Percentiles rank a stretch among this genome's conserved stretches.
Conservation (phyloP, 2,329 filamentous ascomycete species). For the Colletotrichum sp. region DNA sequence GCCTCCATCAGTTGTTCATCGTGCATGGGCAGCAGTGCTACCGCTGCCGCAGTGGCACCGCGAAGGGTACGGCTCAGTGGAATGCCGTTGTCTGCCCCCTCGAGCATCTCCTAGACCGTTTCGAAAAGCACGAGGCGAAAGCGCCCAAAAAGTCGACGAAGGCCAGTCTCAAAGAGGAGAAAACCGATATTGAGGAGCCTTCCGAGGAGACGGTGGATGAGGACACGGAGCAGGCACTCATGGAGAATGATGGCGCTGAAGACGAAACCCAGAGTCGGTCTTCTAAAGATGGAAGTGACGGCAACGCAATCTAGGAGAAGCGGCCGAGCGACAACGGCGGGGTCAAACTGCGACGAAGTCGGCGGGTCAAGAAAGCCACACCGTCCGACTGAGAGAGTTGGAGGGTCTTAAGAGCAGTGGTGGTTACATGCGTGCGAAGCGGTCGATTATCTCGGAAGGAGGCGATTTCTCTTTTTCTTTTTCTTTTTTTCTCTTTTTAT, state of each 20-base stretch:
- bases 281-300: not conserved
- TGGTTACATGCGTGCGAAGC: not conserved
- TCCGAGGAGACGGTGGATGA: not conserved
- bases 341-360: not conserved
- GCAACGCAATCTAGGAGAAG: not conserved
- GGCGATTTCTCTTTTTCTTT: not conserved
- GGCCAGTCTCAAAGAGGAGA: constrained; percentile 3
- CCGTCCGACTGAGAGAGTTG: not conserved
- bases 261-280: not conserved
- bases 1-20: constrained; percentile 60
- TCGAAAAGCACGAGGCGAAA: constrained; percentile 20
- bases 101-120: constrained; percentile 41
- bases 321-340: not conserved
- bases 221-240: not conserved
- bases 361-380: not conserved
- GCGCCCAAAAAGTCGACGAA: constrained; percentile 16
- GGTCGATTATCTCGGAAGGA: not conserved
- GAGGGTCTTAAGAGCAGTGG: not conserved
- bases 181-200: not conserved
- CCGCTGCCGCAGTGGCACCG: constrained; percentile 55
- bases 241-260: not conserved
- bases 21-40: constrained; percentile 55
- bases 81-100: constrained; percentile 52
- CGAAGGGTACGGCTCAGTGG: constrained; percentile 66
- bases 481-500: not conserved